Base-by-base conservation (phyloP, 768 basidiomycete species). In the Russula sp. region DNA sequence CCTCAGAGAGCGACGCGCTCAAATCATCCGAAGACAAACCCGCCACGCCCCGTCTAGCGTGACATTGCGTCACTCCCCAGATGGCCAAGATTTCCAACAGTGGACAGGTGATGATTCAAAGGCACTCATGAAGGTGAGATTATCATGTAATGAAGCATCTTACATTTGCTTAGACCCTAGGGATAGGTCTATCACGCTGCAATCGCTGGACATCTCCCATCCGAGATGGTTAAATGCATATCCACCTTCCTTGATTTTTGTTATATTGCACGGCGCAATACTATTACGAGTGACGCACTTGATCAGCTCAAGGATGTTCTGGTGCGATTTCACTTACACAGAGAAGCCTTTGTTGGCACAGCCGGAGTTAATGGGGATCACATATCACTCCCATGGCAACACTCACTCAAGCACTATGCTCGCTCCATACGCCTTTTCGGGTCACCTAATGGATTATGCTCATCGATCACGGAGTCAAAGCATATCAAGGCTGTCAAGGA, bases 131-230 rank as follows among this genome's bases (percentile, higher is more conserved):
- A 69, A 69, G 67, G n/a, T n/a, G n/a, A n/a, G n/a, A n/a, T n/a
- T n/a, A n/a, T n/a, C n/a, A n/a, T n/a, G n/a, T n/a, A n/a, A n/a
- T n/a, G n/a, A n/a, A n/a, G n/a, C n/a, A n/a, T n/a, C n/a, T n/a
- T n/a, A n/a, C n/a, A n/a, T n/a, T n/a, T n/a, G n/a, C n/a, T n/a
- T n/a, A n/a, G n/a, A n/a, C n/a, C n/a, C n/a, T n/a, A n/a, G n/a
- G n/a, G n/a, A n/a, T n/a, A n/a, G n/a, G 70, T 75, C 18, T 75
- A 69, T 66, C 59, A 74, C 14, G 57, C 69, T 50, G 71, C 72
- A 0, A 70, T 76, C 54, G 60, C 50, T 1, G 74, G 73, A 9
- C 67, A 72, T 66, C 67, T 76, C 8, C 75, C 73, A 0, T 36
- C 60, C 11, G 53, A 70, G 10, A 71, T 75, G 66, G 66, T 74